Percentiles rank a stretch among this genome's conserved stretches.
Conservation (phyloP, 345 rosid species). For the Conringia planisiliqua region DNA sequence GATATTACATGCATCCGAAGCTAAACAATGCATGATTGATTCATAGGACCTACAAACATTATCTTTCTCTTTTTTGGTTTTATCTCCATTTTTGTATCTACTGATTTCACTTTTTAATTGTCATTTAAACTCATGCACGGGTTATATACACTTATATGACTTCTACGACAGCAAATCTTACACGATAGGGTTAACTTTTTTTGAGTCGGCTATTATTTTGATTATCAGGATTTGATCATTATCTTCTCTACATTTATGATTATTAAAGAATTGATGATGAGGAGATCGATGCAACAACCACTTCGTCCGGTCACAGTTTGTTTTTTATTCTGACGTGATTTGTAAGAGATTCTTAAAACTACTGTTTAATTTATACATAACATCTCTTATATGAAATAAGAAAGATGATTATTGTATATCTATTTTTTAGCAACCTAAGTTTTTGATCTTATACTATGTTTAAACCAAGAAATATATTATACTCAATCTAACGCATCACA, state of each 20-base stretch:
- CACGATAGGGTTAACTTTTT: not conserved
- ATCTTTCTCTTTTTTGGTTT: conserved; percentile 9
- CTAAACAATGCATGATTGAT: not conserved
- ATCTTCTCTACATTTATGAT: too few relatives aligned
- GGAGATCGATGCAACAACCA: not conserved
- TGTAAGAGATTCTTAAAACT: not conserved
- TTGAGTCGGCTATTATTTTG: not conserved
- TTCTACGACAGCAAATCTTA: not conserved
- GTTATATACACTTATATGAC: not conserved
- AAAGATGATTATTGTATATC: too few relatives aligned
- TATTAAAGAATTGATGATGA: not conserved
- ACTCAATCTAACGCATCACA: not conserved
- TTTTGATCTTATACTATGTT: not conserved
- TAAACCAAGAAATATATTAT: not conserved
- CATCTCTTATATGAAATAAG: too few relatives aligned
- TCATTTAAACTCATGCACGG: not conserved
- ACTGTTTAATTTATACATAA: too few relatives aligned
- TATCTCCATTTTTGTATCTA: not conserved
- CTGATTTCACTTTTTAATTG: not conserved
- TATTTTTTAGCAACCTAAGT: not conserved
- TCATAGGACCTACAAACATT: not conserved
- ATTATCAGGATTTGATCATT: too few relatives aligned
- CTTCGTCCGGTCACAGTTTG: not conserved
- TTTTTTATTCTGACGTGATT: too few relatives aligned
- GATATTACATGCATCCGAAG: not conserved